Base-by-base conservation (phyloP, 116 monocot genomes). In the Phalaenopsis hybrid region DNA sequence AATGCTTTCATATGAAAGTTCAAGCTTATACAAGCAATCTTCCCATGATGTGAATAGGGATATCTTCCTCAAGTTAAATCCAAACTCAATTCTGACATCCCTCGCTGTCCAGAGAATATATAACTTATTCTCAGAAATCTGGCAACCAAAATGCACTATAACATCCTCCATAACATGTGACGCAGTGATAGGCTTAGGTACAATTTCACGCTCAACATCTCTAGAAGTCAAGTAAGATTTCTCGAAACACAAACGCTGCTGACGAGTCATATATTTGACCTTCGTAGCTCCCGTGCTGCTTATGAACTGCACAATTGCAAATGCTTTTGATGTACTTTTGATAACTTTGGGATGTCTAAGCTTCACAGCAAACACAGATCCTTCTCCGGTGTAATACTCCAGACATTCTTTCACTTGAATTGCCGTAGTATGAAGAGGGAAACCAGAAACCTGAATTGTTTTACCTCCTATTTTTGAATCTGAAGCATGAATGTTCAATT, bases 1-100 rank as follows among this genome's bases (percentile, higher is more conserved):
- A 67, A 96, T 92, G 88, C 94, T 91, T 50, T 92, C 92, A 80
- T 91, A 88, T 77, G 91, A 82, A 87, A 90, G 86, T 72, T 94
- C 91, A 79, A 96, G 89, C 79, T 96, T 94, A 79, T 91, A 94
- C 18, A 81, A 68, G 10, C 31, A 67, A 46, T 23, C 28, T 51
- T 43, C 57, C 8, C 49, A 73, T 50, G 88, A 85, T 28, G 91
- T 75, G 76, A 81, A 79, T 77, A 92, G 89, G 49, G 20, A 6
- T 83, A 96, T 86, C 78, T 92, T 92, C 83, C 89, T 89, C 85
- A 92, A 23, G 68, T 91, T 86, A 75, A 88, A 82, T 37, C 89
- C 91, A 83, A 96, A 96, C 13, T 84, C 81, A 84, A 91, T 81
- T 17, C 33, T 34, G 70, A 91, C 96, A 57, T 75, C n/a, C 6